Conservation (phyloP, 2,329 filamentous ascomycete genomes). For the Neocatenulostroma microsporum region DNA sequence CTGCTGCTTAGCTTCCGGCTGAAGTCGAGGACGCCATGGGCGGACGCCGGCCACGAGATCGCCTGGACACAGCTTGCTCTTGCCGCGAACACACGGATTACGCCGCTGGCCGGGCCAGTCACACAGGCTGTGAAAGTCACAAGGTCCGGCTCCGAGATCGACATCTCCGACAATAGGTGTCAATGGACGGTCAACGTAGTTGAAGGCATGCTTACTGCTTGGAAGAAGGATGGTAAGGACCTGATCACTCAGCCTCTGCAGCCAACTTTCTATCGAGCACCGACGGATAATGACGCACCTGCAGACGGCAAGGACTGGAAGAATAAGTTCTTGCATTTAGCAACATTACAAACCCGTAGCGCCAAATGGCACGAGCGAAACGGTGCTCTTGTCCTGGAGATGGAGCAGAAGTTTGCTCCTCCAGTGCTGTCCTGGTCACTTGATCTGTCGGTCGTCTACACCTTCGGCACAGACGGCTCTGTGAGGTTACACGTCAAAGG, state of each 20-base stretch:
- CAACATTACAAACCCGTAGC: conserved; percentile 14
- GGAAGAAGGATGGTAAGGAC: conserved; percentile 19
- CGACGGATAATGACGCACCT: conserved; percentile 57
- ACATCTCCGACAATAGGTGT: conserved; percentile 5
- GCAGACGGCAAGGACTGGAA: conserved; percentile 52
- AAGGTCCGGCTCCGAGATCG: conserved; percentile 5
- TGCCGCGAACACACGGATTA: conserved; percentile 10
- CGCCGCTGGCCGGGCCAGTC: not conserved
- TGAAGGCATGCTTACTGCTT: conserved; percentile 16
- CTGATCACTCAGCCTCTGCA: conserved; percentile 15
- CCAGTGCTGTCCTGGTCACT: conserved; percentile 55
- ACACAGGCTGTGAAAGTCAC: not conserved
- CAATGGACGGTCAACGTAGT: conserved; percentile 18
- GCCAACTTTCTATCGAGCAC: conserved; percentile 51
- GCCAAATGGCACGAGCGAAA: conserved; percentile 10
- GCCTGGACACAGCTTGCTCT: conserved; percentile 29
- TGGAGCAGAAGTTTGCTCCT: conserved; percentile 37
- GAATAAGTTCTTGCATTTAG: conserved; percentile 15
- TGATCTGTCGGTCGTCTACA: conserved; percentile 42
- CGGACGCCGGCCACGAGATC: conserved; percentile 30
- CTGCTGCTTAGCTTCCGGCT: conserved; percentile 27
- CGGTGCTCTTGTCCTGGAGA: conserved; percentile 9
- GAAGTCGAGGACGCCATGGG: conserved; percentile 26
- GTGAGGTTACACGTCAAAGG: conserved; percentile 40
- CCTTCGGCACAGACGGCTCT: conserved; percentile 39